Conservation (phyloP, 306 rosid species). For the Cicer cuneatum region DNA sequence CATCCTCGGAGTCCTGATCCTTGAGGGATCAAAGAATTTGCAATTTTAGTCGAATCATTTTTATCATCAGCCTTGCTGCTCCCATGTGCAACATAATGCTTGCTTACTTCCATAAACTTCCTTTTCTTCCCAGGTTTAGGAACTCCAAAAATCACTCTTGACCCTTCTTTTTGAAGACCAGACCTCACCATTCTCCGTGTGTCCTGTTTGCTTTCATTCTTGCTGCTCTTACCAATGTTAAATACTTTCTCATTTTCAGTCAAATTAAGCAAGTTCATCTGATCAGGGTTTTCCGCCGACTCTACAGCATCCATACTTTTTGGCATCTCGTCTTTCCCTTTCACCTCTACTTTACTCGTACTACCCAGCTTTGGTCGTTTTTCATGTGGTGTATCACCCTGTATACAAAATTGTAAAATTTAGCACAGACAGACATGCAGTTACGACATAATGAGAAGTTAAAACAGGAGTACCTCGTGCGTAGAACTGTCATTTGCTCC, state of each 20-base stretch:
- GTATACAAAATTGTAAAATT: slow-evolving; percentile 45
- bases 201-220: slow-evolving; percentile 62
- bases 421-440: slow-evolving; percentile 40
- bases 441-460: slow-evolving; percentile 30
- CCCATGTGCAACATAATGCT: slow-evolving; percentile 76
- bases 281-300: slow-evolving; percentile 55
- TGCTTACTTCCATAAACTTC: slow-evolving; percentile 98
- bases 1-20: slow-evolving; percentile 68
- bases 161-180: slow-evolving; percentile 86
- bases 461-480: slow-evolving; percentile 63
- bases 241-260: slow-evolving; percentile 68
- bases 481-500: slow-evolving; percentile 52
- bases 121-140: slow-evolving; percentile 98
- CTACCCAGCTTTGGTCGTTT: slow-evolving; percentile 76
- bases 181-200: slow-evolving; percentile 61
- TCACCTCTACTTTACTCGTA: slow-evolving; percentile 54
- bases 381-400: slow-evolving; percentile 88
- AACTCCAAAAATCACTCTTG: slow-evolving; percentile 80
- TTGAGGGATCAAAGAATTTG: slow-evolving; percentile 72
- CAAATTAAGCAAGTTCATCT: slow-evolving; percentile 60
- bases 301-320: slow-evolving; percentile 52
- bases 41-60: slow-evolving; percentile 64
- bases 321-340: slow-evolving; percentile 62
- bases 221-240: slow-evolving; percentile 76
- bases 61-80: slow-evolving; percentile 59